Evolutionary conservation across 2,329 filamentous ascomycete species (phyloP).

Genomic region (Albophoma yamanashiensis): DNA sequence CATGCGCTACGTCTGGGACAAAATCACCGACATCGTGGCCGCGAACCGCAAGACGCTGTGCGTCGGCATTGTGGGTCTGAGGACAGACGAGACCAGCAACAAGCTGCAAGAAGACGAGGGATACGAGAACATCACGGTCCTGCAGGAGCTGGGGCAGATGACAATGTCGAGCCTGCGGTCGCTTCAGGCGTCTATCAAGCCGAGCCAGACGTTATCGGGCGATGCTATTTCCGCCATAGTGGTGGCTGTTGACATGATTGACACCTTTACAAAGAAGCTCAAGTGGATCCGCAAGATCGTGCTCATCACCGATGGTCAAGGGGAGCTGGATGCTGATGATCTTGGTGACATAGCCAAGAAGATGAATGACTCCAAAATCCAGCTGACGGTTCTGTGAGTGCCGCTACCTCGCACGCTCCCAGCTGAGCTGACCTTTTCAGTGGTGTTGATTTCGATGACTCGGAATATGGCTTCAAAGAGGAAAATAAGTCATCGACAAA

Average conservation of each 20-base stretch:
- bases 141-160: conserved; percentile 55
- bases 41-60: conserved; percentile 57
- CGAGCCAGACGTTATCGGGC: conserved; percentile 58
- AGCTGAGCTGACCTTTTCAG: conserved; percentile 28
- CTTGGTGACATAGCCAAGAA: conserved; percentile 60
- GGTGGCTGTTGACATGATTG: conserved; percentile 79
- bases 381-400: conserved; percentile 67
- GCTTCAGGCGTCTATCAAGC: conserved; percentile 52
- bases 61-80: conserved; percentile 70
- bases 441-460: conserved; percentile 88
- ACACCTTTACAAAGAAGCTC: conserved; percentile 64
- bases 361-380: conserved; percentile 65
- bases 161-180: conserved; percentile 57
- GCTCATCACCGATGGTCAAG: conserved; percentile 73
- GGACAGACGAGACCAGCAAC: conserved; percentile 69
- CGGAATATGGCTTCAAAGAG: conserved; percentile 84
- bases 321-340: conserved; percentile 61
- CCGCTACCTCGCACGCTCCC: not conserved
- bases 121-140: conserved; percentile 72
- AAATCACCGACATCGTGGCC: conserved; percentile 58
- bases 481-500: conserved; percentile 70
- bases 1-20: conserved; percentile 93
- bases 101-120: conserved; percentile 55
- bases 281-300: conserved; percentile 76
- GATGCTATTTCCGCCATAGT: conserved; percentile 85